Conservation (phyloP, 2,329 filamentous ascomycete genomes). For the Chrysoporthe austroafricana region DNA sequence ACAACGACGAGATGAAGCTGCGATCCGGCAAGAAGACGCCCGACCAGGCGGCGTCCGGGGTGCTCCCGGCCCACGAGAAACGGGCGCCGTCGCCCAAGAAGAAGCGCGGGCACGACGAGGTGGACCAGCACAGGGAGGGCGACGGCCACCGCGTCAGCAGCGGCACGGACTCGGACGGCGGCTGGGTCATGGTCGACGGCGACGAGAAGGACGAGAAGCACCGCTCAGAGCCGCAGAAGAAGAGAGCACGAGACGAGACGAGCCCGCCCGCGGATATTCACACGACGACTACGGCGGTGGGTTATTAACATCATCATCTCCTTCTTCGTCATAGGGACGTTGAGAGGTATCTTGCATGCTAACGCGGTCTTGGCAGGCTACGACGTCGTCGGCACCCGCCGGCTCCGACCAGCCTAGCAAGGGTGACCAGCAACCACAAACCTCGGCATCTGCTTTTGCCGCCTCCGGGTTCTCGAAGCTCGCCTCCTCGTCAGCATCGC, state of each 20-base stretch:
- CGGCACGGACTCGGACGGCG: constrained; percentile 44
- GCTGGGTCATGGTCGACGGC: constrained; percentile 28
- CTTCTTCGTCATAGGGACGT: not conserved
- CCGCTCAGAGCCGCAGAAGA: constrained; percentile 67
- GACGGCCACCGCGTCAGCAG: constrained; percentile 44
- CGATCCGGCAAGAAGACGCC: constrained; percentile 37
- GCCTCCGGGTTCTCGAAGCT: constrained; percentile 71
- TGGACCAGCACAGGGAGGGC: constrained; percentile 53
- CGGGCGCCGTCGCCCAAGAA: constrained; percentile 66
- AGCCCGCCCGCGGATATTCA: constrained; percentile 27
- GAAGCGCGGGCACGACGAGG: constrained; percentile 64
- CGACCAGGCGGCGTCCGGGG: constrained; percentile 36
- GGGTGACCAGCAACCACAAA: constrained; percentile 41
- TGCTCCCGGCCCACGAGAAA: constrained; percentile 49
- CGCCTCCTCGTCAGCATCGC: constrained; percentile 62
- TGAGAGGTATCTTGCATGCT: not conserved
- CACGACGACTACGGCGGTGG: constrained; percentile 13
- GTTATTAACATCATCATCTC: not conserved
- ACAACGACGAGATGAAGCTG: constrained; percentile 32
- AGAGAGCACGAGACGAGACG: constrained; percentile 59
- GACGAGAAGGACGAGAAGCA: constrained; percentile 43
- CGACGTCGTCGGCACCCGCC: constrained; percentile 31
- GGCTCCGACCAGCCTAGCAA: constrained; percentile 33
- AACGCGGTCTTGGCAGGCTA: constrained; percentile 27
- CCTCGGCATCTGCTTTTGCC: constrained; percentile 67